Evolutionary conservation across 192 early-diverging fungal genomes (phyloP), one percentile per base, ranked within the genome.

Genomic region (Entrophospora sp.): DNA sequence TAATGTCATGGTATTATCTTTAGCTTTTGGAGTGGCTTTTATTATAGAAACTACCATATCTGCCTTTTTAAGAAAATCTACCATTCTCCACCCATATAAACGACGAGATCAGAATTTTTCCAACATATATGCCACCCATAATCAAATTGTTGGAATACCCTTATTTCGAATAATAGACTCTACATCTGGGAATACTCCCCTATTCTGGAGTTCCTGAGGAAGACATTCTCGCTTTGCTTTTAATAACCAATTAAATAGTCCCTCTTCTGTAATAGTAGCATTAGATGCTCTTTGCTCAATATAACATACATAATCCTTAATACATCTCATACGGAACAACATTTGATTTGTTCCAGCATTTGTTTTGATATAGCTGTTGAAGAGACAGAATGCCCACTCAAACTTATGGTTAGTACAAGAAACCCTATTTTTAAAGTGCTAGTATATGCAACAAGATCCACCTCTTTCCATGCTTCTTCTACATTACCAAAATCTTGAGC

Each of bases 151-250:
- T n/a, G 38, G 40, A 16, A 61, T 40, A 27, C 43, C 58, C n/a
- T 60, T 43, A 43, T 60, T 60, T 38, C 9, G 40, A n/a, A 43
- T 42, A 13, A 57, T 57, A 57, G 53, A 57, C 8, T 57, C 32
- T 35, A 57, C 25, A 34, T 57, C 53, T 42, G 24, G 25, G 27
- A 60, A 60, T 42, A 43, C 42, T n/a, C n/a, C n/a, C n/a, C n/a
- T n/a, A n/a, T n/a, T n/a, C n/a, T n/a, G n/a, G n/a, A n/a, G n/a
- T n/a, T 61, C 37, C 28, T 31, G 59, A n/a, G 59, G 25, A 8
- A 61, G 59, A 61, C 59, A 61, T 61, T 44, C 38, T 18, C 59
- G 40, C 25, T 61, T 61, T 5, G 59, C 59, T 30, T 44, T 44
- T 22, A 44, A 44, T 14, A 61, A 43, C 38, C 59, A 61, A 25